Evolutionary conservation across 495 filamentous ascomycete genomes (phyloP).

Genomic region (Hypoxylon lienhwacheense): DNA sequence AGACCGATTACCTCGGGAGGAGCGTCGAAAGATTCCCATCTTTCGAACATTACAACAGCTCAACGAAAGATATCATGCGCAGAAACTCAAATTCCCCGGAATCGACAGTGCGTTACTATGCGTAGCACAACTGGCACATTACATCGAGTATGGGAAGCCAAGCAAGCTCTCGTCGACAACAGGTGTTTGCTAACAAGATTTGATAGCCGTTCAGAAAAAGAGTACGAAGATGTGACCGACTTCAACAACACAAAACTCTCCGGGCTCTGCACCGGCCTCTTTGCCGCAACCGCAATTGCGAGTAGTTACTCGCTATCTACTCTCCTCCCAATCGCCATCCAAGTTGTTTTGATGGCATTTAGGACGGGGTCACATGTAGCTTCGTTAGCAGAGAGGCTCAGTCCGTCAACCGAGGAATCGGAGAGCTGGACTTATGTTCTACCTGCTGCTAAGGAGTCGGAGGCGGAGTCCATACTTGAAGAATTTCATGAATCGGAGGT

Average conservation of each 20-base stretch:
- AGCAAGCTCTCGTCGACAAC: neutral
- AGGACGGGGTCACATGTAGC: slow-evolving; percentile 66
- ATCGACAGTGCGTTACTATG: slow-evolving; percentile 68
- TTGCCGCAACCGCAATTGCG: slow-evolving; percentile 72
- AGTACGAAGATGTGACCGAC: slow-evolving; percentile 48
- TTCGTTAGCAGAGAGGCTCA: slow-evolving; percentile 51
- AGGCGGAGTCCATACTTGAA: slow-evolving; percentile 49
- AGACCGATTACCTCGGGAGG: slow-evolving; percentile 58
- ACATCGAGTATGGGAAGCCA: slow-evolving; percentile 66
- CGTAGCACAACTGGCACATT: slow-evolving; percentile 71
- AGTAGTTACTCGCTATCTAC: slow-evolving; percentile 67
- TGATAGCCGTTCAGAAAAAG: slow-evolving; percentile 49
- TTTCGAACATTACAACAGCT: slow-evolving; percentile 73
- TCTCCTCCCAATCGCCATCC: slow-evolving; percentile 66
- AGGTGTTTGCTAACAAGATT: slow-evolving; percentile 23
- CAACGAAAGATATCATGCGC: slow-evolving; percentile 65
- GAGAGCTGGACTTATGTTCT: slow-evolving; percentile 62
- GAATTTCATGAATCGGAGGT: slow-evolving; percentile 57
- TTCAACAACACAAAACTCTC: slow-evolving; percentile 54
- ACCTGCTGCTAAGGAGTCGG: slow-evolving; percentile 46
- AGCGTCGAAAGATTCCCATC: slow-evolving; percentile 64
- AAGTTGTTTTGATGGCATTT: slow-evolving; percentile 73
- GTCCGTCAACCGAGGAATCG: slow-evolving; percentile 51
- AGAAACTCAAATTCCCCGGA: slow-evolving; percentile 60
- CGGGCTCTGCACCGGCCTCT: slow-evolving; percentile 71